Conservation (phyloP, 2,329 filamentous ascomycete genomes). For the Alternaria sp. region DNA sequence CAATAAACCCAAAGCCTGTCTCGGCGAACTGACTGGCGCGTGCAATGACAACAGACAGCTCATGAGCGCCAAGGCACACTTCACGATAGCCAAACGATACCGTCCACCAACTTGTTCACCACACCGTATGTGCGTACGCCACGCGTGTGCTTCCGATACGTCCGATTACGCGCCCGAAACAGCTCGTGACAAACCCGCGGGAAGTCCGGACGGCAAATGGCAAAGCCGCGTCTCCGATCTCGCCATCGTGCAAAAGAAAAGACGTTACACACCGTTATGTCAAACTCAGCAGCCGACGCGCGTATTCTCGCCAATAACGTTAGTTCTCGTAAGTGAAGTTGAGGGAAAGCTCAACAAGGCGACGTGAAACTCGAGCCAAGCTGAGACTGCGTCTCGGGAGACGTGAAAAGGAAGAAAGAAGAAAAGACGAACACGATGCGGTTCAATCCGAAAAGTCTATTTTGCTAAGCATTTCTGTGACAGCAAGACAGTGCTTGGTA, state of each 20-base stretch:
- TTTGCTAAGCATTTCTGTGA: slow-evolving; percentile 1
- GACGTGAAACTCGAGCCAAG: background rate
- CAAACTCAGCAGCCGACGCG: background rate
- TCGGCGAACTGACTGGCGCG: background rate
- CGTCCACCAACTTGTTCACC: background rate
- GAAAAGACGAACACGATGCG: background rate
- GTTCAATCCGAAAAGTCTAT: background rate
- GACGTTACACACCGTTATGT: background rate
- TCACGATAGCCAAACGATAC: background rate
- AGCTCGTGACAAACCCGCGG: background rate
- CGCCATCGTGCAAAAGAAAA: background rate
- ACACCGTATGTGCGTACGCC: background rate
- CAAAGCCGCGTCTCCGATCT: background rate
- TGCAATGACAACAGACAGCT: background rate
- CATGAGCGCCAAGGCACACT: slow-evolving; percentile 1
- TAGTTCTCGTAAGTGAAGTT: background rate
- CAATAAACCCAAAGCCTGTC: background rate
- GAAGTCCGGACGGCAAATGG: background rate
- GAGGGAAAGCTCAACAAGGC: background rate
- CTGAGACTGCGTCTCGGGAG: background rate
- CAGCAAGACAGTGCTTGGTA: slow-evolving; percentile 1
- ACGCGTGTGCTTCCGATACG: background rate
- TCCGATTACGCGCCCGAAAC: background rate
- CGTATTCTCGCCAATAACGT: background rate
- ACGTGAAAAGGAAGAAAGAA: background rate